Conservation (phyloP, 805 yeast genomes). For the Candida broadrunensis region DNA sequence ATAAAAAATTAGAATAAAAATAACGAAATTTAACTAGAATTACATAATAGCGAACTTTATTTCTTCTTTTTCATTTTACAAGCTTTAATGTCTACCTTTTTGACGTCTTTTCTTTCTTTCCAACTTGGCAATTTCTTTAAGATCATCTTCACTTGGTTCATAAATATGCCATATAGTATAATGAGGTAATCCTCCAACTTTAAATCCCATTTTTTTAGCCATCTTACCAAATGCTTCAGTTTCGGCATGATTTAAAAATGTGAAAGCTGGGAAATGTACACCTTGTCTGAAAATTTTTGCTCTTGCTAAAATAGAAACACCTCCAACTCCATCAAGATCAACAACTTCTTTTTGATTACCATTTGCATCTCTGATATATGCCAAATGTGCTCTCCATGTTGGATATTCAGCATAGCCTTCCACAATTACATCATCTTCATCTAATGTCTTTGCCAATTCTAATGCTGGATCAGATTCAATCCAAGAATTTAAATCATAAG, state of each 20-base stretch:
- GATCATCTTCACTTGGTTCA: slow-evolving; percentile 85
- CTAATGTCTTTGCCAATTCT: slow-evolving; percentile 58
- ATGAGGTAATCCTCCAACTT: slow-evolving; percentile 86
- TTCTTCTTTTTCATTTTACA: background rate
- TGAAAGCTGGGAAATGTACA: slow-evolving; percentile 80
- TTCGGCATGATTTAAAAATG: slow-evolving; percentile 82
- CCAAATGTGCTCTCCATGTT: slow-evolving; percentile 81
- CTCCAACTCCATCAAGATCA: slow-evolving; percentile 82
- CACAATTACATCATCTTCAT: slow-evolving; percentile 82
- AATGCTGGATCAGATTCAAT: slow-evolving; percentile 79
- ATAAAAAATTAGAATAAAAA: too few relatives aligned
- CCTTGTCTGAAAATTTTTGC: slow-evolving; percentile 76
- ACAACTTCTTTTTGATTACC: slow-evolving; percentile 65
- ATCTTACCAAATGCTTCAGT: slow-evolving; percentile 86
- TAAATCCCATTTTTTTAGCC: slow-evolving; percentile 74
- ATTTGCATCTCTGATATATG: slow-evolving; percentile 59
- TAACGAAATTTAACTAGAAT: too few relatives aligned
- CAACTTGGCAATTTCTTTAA: slow-evolving; percentile 62
- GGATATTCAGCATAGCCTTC: slow-evolving; percentile 88
- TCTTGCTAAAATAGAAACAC: slow-evolving; percentile 75
- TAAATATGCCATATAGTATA: slow-evolving; percentile 89
- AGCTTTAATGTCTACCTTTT: slow-evolving; percentile 4
- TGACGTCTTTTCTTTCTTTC: slow-evolving; percentile 63
- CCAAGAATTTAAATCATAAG: slow-evolving; percentile 97
- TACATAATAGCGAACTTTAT: too few relatives aligned